phyloP scores from a whole-genome alignment of 2,329 filamentous ascomycete species.

The Trichophyton rubrum region DNA sequence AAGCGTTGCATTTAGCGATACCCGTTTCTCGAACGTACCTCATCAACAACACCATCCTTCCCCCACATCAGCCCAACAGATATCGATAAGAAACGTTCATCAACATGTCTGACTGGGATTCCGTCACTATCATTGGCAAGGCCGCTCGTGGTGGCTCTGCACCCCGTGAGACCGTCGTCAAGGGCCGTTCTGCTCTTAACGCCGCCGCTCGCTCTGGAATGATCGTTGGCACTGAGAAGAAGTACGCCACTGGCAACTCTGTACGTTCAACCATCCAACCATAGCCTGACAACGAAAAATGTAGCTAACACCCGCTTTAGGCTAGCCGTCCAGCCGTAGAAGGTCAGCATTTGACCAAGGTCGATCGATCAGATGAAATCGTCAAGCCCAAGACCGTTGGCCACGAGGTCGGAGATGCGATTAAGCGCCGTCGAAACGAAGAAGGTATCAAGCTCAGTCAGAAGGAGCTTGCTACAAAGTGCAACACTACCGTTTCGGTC shows the following conservation, averaged over 20 bases:
- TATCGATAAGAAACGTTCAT: conserved; percentile 7
- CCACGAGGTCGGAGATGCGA: conserved; percentile 66
- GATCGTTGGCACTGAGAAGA: conserved; percentile 83
- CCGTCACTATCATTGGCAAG: conserved; percentile 85
- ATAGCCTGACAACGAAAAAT: background rate
- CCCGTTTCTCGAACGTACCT: background rate
- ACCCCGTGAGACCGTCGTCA: conserved; percentile 75
- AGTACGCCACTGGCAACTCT: conserved; percentile 62
- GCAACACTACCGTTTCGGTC: conserved; percentile 70
- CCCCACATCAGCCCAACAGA: background rate
- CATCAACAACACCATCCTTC: background rate
- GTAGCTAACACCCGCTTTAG: background rate
- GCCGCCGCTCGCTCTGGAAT: conserved; percentile 72
- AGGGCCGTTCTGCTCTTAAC: conserved; percentile 73
- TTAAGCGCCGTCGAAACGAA: conserved; percentile 64
- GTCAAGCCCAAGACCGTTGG: conserved; percentile 92
- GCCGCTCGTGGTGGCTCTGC: conserved; percentile 55
- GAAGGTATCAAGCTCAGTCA: conserved; percentile 94
- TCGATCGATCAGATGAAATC: conserved; percentile 94
- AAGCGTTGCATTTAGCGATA: background rate
- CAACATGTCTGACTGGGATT: conserved; percentile 70
- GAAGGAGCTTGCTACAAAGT: conserved; percentile 72
- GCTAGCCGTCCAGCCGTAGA: conserved; percentile 43
- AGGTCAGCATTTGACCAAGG: conserved; percentile 93
- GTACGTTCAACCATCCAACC: conserved; percentile 42